phyloP scores from a whole-genome alignment of 768 basidiomycete genomes.

The Suillus ampliporus region DNA sequence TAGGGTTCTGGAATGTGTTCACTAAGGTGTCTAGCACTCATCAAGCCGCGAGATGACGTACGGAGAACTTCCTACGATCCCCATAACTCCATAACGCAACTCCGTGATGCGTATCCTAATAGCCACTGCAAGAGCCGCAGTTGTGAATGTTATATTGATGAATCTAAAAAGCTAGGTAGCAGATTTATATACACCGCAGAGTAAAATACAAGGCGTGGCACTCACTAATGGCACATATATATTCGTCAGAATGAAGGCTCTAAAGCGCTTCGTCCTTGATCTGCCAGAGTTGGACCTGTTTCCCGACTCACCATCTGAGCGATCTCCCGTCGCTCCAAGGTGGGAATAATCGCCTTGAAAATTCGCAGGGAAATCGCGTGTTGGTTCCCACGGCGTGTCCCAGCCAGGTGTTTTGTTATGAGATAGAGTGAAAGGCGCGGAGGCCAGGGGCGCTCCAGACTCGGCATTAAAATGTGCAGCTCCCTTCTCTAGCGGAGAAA shows the following conservation, averaged over 20 bases:
- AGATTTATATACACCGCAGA: slow-evolving; percentile 16
- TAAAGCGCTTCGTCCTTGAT: slow-evolving; percentile 53
- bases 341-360: slow-evolving; percentile 22
- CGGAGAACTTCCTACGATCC: slow-evolving; percentile 85
- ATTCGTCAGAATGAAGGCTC: slow-evolving; percentile 74
- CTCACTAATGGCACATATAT: slow-evolving; percentile 80
- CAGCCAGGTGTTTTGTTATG: slow-evolving; percentile 66
- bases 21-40: slow-evolving; percentile 4
- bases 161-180: slow-evolving; percentile 75
- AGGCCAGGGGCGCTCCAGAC: slow-evolving; percentile 30
- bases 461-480: not conserved
- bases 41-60: slow-evolving; percentile 40
- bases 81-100: slow-evolving; percentile 53
- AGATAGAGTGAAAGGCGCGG: slow-evolving; percentile 52
- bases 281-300: slow-evolving; percentile 34
- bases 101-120: slow-evolving; percentile 74
- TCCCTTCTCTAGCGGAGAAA: not conserved
- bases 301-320: slow-evolving; percentile 33
- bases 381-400: slow-evolving; percentile 62
- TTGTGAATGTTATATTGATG: slow-evolving; percentile 83
- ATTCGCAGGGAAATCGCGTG: slow-evolving; percentile 17
- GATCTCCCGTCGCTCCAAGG: slow-evolving; percentile 17
- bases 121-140: slow-evolving; percentile 78
- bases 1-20: slow-evolving; percentile 56
- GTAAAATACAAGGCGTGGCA: slow-evolving; percentile 15